A percentile compares a stretch with the other conserved stretches of the same genome.
These are phyloP conservation scores for Pholiota microspora DNA, from an alignment of 768 basidiomycete genomes.

Conservation along the genomic window DNA sequence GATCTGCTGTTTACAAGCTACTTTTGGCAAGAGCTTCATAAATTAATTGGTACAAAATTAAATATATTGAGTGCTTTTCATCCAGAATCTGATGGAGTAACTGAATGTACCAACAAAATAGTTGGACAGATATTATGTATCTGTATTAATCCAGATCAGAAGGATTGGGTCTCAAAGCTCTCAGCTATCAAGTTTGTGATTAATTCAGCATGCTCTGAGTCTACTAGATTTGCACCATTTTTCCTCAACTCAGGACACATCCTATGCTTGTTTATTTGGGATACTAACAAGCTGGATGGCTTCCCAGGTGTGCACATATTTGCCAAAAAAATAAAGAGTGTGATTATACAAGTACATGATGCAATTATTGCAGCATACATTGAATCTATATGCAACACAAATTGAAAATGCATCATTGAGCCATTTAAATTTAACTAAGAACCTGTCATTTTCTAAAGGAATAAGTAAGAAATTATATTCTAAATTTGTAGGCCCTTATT, in stretches of 20 bases:
- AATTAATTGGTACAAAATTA: constrained; percentile 3
- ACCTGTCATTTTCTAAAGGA: constrained; percentile 16
- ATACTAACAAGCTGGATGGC: background rate
- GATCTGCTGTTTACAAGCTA: constrained; percentile 5
- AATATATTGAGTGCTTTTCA: constrained; percentile 12
- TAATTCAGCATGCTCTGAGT: background rate
- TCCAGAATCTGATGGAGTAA: constrained; percentile 9
- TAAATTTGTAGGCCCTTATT: constrained; percentile 20
- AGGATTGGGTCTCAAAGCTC: background rate
- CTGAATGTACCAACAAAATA: constrained; percentile 3
- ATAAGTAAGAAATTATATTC: constrained; percentile 19
- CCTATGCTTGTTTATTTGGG: constrained; percentile 4
- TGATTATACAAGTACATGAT: constrained; percentile 2
- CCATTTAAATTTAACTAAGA: constrained; percentile 19
- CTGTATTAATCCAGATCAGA: constrained; percentile 1
- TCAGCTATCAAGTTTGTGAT: constrained; percentile 4
- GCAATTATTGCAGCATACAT: background rate
- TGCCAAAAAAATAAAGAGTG: background rate
- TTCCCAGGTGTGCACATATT: constrained; percentile 3
- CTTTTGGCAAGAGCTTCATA: constrained; percentile 4
- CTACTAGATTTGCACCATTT: constrained; percentile 1
- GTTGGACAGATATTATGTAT: constrained; percentile 1
- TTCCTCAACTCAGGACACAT: constrained; percentile 3
- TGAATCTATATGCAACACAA: background rate
- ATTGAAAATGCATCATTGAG: background rate